Percentiles rank a stretch among this genome's conserved stretches.
phyloP scores from a whole-genome alignment of 768 basidiomycete genomes.

The Podaxis sp. region DNA sequence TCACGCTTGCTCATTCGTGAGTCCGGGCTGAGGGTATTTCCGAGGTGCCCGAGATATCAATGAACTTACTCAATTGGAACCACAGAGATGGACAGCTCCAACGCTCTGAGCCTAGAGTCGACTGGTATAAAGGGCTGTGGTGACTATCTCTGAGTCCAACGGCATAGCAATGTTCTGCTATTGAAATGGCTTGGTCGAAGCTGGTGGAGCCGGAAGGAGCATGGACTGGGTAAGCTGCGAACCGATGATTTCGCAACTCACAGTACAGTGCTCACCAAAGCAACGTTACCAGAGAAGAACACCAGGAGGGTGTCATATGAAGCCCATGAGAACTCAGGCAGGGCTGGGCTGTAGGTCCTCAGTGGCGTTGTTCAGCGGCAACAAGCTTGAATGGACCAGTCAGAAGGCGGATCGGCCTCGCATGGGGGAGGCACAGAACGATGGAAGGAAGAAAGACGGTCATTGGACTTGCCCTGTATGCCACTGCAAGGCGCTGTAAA shows the following conservation, averaged over 20 bases:
- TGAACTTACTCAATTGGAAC: neutral
- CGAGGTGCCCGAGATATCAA: neutral
- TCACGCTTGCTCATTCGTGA: neutral
- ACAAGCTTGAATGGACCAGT: neutral
- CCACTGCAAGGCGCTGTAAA: constrained; percentile 1
- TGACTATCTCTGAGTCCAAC: neutral
- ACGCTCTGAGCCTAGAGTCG: neutral
- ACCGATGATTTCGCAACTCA: neutral
- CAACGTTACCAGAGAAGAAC: neutral
- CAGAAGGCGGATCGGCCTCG: neutral
- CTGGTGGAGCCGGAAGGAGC: neutral
- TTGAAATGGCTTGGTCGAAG: neutral
- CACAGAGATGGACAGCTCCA: neutral
- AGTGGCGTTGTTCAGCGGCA: neutral
- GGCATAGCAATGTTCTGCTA: neutral
- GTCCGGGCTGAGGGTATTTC: neutral
- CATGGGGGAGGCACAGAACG: neutral
- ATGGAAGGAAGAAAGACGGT: neutral
- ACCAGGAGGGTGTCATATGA: neutral
- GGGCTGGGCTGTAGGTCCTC: neutral
- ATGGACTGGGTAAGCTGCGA: neutral
- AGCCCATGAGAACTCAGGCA: neutral
- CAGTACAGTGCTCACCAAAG: neutral
- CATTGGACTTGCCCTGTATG: neutral
- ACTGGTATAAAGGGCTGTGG: neutral